These are phyloP conservation scores for Nemania sp. DNA, from an alignment of 2,329 filamentous ascomycete species.

Conservation along the genomic window DNA sequence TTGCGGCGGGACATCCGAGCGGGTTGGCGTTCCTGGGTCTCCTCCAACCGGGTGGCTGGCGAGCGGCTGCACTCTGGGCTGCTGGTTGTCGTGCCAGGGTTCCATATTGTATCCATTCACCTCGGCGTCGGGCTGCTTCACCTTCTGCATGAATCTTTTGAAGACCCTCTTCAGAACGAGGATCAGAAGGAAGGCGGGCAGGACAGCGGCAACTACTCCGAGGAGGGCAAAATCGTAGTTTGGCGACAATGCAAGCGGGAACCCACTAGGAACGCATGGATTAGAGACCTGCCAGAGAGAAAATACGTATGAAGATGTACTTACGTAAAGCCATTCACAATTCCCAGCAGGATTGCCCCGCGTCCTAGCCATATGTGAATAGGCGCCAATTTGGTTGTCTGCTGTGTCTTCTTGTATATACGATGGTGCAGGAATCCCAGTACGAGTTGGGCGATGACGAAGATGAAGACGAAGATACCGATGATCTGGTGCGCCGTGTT, in stretches of 20 bases:
- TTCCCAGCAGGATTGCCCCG: conserved; percentile 55
- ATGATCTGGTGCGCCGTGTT: conserved; percentile 61
- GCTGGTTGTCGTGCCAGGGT: conserved; percentile 28
- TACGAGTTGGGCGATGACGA: conserved; percentile 57
- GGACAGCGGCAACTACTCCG: conserved; percentile 51
- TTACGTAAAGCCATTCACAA: conserved; percentile 62
- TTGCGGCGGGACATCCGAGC: conserved; percentile 20
- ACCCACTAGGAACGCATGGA: conserved; percentile 52
- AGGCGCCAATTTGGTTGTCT: conserved; percentile 54
- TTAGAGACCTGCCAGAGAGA: not conserved
- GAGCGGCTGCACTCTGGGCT: conserved; percentile 1
- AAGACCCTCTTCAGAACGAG: conserved; percentile 45
- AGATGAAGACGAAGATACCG: conserved; percentile 57
- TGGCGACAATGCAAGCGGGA: conserved; percentile 58
- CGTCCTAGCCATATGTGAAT: conserved; percentile 64
- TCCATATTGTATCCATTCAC: conserved; percentile 36
- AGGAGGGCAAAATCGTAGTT: conserved; percentile 53
- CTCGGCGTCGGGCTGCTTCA: conserved; percentile 34
- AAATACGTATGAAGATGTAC: conserved; percentile 32
- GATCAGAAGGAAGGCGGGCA: conserved; percentile 46
- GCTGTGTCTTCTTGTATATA: conserved; percentile 54
- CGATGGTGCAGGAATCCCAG: conserved; percentile 62
- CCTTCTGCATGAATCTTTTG: conserved; percentile 36
- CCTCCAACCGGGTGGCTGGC: not conserved
- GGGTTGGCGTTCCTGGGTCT: conserved; percentile 17